Evolutionary conservation across 148 eudicot species (phyloP).

Genomic region (Polygonum aviculare): DNA sequence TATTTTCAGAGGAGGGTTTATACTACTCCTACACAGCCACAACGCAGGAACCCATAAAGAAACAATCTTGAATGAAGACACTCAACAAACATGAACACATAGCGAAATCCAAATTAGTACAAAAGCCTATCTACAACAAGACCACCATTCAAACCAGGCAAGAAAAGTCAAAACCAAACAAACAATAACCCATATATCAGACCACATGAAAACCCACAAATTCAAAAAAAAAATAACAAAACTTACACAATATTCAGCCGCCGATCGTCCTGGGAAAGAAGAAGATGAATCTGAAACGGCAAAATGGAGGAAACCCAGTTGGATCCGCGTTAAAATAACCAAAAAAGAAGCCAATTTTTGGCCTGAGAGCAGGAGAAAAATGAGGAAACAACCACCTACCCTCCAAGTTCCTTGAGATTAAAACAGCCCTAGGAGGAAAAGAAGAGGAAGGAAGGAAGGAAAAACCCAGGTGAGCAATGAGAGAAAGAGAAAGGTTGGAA

Average conservation of each 20-base stretch:
- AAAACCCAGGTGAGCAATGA: neutral
- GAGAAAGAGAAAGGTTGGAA: neutral
- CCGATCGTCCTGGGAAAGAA: conserved; percentile 6
- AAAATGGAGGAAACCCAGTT: conserved; percentile 3
- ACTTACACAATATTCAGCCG: conserved; percentile 9
- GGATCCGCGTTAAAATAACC: neutral
- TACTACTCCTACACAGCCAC: neutral
- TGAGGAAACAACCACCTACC: neutral
- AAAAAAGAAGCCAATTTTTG: conserved; percentile 6
- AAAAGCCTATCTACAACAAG: neutral
- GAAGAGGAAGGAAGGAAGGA: neutral
- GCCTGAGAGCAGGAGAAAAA: neutral
- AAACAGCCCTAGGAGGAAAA: neutral
- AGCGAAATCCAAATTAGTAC: neutral
- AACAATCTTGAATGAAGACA: conserved; percentile 1
- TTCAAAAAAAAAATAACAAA: too few species aligned
- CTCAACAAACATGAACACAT: conserved; percentile 7
- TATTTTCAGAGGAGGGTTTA: neutral
- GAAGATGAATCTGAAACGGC: conserved; percentile 2
- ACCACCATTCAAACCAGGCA: neutral
- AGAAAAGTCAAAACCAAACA: conserved; percentile 6
- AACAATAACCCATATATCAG: neutral
- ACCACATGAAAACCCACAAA: neutral
- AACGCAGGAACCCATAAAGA: neutral
- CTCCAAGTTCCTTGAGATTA: conserved; percentile 2